Conservation (phyloP, 1,284 basidiomycete genomes). For the Sphagnurus paluster region DNA sequence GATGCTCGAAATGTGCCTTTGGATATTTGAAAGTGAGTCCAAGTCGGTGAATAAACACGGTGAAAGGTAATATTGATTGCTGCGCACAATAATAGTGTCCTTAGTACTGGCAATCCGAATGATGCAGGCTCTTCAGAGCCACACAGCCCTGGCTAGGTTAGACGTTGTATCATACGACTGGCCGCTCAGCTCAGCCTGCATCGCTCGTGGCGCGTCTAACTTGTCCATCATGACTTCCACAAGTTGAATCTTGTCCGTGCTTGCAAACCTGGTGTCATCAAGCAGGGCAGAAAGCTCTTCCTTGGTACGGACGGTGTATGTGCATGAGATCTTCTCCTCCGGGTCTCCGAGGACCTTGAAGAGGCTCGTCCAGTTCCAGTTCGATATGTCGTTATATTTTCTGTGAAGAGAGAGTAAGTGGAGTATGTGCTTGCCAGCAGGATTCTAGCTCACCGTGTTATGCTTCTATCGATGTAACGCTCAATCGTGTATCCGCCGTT, state of each 20-base stretch:
- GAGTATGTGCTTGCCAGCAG: neutral
- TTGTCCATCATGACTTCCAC: slow-evolving; percentile 80
- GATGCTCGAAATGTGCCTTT: no score
- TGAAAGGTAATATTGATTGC: no score
- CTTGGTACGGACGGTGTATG: slow-evolving; percentile 68
- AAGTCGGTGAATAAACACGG: no score
- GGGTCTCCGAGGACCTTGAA: slow-evolving; percentile 58
- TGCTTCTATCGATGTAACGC: slow-evolving; percentile 22
- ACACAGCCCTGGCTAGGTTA: slow-evolving; percentile 3
- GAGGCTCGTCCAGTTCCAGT: slow-evolving; percentile 71
- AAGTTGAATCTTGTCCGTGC: slow-evolving; percentile 67
- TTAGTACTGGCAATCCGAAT: no score
- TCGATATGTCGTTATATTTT: slow-evolving; percentile 72
- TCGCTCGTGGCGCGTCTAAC: slow-evolving; percentile 69
- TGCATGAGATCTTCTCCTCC: slow-evolving; percentile 54
- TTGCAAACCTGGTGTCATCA: slow-evolving; percentile 55
- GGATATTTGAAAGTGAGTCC: no score
- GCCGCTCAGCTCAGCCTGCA: slow-evolving; percentile 45
- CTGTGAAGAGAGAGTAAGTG: slow-evolving; percentile 32
- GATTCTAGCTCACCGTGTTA: slow-evolving; percentile 14
- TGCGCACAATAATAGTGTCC: no score
- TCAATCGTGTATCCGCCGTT: slow-evolving; percentile 22
- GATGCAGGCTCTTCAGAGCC: no score
- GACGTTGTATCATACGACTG: slow-evolving; percentile 34
- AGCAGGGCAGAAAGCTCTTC: slow-evolving; percentile 65